Base-by-base conservation (phyloP, 495 filamentous ascomycete genomes). In the Penicillium chermesinum region DNA sequence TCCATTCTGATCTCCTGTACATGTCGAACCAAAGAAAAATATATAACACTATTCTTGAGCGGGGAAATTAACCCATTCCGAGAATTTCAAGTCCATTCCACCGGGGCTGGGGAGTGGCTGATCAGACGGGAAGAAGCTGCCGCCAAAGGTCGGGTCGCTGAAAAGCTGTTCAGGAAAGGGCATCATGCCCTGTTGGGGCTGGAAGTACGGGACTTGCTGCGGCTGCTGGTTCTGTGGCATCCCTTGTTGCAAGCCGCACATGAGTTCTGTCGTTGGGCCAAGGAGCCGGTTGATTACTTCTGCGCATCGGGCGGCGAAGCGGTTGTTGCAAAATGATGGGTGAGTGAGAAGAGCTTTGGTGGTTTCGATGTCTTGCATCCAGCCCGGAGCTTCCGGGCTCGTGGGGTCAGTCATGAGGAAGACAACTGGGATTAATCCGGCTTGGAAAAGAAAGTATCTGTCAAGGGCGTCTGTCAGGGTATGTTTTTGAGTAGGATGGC, bases 401-500 rank as follows among this genome's bases (percentile, higher is more conserved):
- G 64, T 64, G 0, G 75, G 69, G 34, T 74, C 70, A 9, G 67
- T 77, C 64, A 73, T 73, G 16, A 79, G 61, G 38, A 74, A 69
- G 37, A 79, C 70, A 34, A 73, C 63, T 1, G 75, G 75, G 25
- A 79, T 77, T 0, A 79, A 48, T 10, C 63, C 72, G 14, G 75
- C 74, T 61, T 79, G 75, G 61, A 79, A 79, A 15, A 79, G 69
- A 54, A 78, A 79, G 50, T 79, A 76, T 7, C 69, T 72, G 41
- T 38, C 20, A 20, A 14, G 15, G 13, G n/a, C n/a, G n/a, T n/a
- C 10, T 25, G 40, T 55, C 41, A 55, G 40, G 14, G 7, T 3
- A 21, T 25, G 6, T 36, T 46, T 15, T 1, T 27, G 1, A n/a
- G 38, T 35, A 16, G 10, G 15, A 37, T 13, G n/a, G 39, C 19